A percentile compares a stretch with the other conserved stretches of the same genome.
phyloP scores from a whole-genome alignment of 1,139 yeast genomes.

The Pneumocystis sp. region DNA sequence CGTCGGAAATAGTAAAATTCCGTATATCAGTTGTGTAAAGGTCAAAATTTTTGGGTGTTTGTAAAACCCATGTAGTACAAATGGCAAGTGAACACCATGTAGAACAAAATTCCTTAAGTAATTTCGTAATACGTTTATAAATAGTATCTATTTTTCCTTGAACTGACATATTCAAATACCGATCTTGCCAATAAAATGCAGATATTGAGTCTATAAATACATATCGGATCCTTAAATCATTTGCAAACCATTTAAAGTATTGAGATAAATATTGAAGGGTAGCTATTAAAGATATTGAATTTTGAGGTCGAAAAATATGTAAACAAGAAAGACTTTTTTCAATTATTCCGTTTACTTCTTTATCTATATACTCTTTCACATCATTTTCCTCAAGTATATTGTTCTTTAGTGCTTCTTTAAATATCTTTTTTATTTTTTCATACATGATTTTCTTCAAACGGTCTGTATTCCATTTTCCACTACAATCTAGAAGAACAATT shows the following conservation, averaged over 20 bases:
- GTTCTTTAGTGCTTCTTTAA: background rate
- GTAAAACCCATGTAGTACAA: background rate
- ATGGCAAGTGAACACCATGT: conserved; percentile 1
- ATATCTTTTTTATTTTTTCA: conserved; percentile 1
- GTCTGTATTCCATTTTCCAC: conserved; percentile 7
- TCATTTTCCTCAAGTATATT: background rate
- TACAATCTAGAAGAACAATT: conserved; percentile 7
- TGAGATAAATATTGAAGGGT: conserved; percentile 3
- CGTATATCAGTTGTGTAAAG: background rate
- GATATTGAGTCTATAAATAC: conserved; percentile 7
- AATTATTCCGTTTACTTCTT: background rate
- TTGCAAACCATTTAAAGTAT: background rate
- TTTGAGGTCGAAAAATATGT: conserved; percentile 6
- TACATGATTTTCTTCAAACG: conserved; percentile 4
- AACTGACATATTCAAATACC: background rate
- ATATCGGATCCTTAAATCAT: conserved; percentile 1
- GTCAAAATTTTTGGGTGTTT: background rate
- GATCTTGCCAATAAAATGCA: conserved; percentile 8
- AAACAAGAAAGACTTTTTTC: background rate
- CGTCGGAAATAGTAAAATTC: background rate
- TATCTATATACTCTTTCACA: no score
- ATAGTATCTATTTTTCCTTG: background rate
- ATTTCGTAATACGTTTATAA: background rate
- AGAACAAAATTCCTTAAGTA: background rate
- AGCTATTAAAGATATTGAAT: conserved; percentile 4